phyloP scores from a whole-genome alignment of 2,329 filamentous ascomycete genomes.

The Aspergillus sp. region DNA sequence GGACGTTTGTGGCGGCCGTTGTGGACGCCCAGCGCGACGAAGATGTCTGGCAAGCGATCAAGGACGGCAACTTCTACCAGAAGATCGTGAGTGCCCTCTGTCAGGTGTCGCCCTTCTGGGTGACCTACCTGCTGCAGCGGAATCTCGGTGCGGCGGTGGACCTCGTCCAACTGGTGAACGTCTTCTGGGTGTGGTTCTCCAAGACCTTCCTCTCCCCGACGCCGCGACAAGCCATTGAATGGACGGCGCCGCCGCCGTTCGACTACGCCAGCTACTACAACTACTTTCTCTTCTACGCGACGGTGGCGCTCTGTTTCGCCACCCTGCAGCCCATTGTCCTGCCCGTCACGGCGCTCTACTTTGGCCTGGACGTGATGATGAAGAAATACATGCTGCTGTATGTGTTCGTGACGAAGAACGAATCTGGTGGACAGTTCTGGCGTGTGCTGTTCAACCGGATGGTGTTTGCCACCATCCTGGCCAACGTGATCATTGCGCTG shows the following conservation, averaged over 20 bases:
- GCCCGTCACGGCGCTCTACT: constrained; percentile 84
- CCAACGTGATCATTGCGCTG: constrained; percentile 75
- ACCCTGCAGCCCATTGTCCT: constrained; percentile 84
- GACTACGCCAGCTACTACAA: constrained; percentile 98
- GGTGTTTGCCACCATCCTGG: constrained; percentile 74
- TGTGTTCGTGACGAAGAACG: constrained; percentile 93
- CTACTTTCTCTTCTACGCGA: constrained; percentile 93
- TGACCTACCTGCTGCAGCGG: constrained; percentile 88
- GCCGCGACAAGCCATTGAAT: constrained; percentile 84
- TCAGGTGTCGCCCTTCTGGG: constrained; percentile 84
- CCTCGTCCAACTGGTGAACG: constrained; percentile 80
- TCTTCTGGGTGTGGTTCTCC: constrained; percentile 80
- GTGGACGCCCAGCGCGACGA: constrained; percentile 58
- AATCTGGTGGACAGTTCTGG: constrained; percentile 93
- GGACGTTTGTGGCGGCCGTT: constrained; percentile 68
- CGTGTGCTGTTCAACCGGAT: constrained; percentile 89
- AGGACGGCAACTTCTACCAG: constrained; percentile 60
- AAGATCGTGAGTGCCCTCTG: constrained; percentile 74
- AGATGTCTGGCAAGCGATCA: constrained; percentile 68
- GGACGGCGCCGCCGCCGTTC: constrained; percentile 87
- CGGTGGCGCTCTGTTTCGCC: constrained; percentile 81
- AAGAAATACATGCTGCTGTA: constrained; percentile 96
- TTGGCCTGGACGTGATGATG: constrained; percentile 78
- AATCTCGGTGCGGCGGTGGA: constrained; percentile 93
- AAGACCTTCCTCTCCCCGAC: constrained; percentile 85